These are phyloP conservation scores for Panaeolus cyanescens DNA, from an alignment of 768 basidiomycete species.

Conservation along the genomic window DNA sequence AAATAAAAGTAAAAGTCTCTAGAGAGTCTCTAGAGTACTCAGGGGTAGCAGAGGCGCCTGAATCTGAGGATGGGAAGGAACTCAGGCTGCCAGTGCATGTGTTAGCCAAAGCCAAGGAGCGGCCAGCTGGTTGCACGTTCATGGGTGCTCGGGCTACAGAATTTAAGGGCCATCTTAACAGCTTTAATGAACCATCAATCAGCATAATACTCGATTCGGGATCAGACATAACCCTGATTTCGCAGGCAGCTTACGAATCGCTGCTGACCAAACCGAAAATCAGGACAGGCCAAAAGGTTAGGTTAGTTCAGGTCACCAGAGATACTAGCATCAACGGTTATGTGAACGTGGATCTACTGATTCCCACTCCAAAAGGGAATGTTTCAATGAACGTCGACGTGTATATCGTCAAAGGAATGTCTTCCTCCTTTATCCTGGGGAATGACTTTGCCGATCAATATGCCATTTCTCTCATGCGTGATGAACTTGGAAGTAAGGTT, in stretches of 20 bases:
- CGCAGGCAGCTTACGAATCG: conserved; percentile 10
- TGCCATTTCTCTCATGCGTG: conserved; percentile 24
- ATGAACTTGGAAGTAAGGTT: conserved; percentile 4
- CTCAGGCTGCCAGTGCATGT: too few relatives aligned
- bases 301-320: conserved; percentile 33
- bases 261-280: conserved; percentile 15
- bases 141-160: conserved; percentile 29
- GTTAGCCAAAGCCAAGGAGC: too few relatives aligned
- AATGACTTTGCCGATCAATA: conserved; percentile 35
- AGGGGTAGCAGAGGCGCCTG: too few relatives aligned
- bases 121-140: conserved; percentile 32
- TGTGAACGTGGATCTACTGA: conserved; percentile 21
- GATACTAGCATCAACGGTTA: conserved; percentile 25
- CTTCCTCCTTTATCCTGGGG: conserved; percentile 30
- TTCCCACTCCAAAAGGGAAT: conserved; percentile 21
- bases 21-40: too few relatives aligned
- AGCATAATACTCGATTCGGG: conserved; percentile 28
- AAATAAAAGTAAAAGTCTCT: too few relatives aligned
- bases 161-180: neutral
- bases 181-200: neutral
- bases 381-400: conserved; percentile 28
- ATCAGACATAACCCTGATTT: conserved; percentile 38
- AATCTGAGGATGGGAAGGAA: too few relatives aligned
- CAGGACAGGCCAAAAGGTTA: conserved; percentile 26
- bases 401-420: conserved; percentile 31